A percentile compares a stretch with the other conserved stretches of the same genome.
phyloP scores from a whole-genome alignment of 768 basidiomycete species.

The Cyclocybe cylindracea region DNA sequence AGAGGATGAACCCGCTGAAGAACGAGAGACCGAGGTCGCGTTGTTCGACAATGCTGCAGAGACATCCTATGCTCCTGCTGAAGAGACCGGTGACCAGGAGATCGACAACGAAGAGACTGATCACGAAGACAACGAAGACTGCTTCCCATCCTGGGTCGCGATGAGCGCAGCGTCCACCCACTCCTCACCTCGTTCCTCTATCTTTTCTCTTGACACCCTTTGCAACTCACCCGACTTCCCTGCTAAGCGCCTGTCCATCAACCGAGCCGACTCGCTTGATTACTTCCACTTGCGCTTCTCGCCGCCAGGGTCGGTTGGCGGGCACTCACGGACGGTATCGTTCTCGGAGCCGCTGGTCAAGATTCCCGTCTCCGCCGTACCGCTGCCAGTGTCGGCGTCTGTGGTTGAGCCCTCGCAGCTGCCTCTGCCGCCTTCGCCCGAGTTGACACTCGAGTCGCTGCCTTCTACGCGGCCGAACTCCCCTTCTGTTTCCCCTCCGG shows the following conservation, averaged over 20 bases:
- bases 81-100: slow-evolving; percentile 5
- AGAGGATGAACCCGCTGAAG: slow-evolving; percentile 1
- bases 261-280: slow-evolving; percentile 26
- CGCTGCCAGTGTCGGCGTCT: neutral
- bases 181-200: slow-evolving; percentile 22
- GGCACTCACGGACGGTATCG: slow-evolving; percentile 22
- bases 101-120: slow-evolving; percentile 8
- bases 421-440: slow-evolving; percentile 20
- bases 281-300: neutral
- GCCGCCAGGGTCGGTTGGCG: slow-evolving; percentile 13
- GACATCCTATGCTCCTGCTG: slow-evolving; percentile 11
- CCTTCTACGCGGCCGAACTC: neutral
- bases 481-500: slow-evolving; percentile 2
- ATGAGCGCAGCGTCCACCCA: slow-evolving; percentile 10
- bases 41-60: slow-evolving; percentile 19
- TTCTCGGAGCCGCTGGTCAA: slow-evolving; percentile 20
- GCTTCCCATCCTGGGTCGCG: slow-evolving; percentile 7
- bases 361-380: slow-evolving; percentile 1
- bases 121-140: slow-evolving; percentile 8
- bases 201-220: slow-evolving; percentile 24
- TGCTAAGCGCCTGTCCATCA: slow-evolving; percentile 26
- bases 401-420: slow-evolving; percentile 7
- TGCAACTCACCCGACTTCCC: slow-evolving; percentile 21
- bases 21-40: slow-evolving; percentile 5
- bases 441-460: slow-evolving; percentile 5